These are phyloP conservation scores for Suhomyces xylopsoci DNA, from an alignment of 805 yeast species.

Conservation along the genomic window DNA sequence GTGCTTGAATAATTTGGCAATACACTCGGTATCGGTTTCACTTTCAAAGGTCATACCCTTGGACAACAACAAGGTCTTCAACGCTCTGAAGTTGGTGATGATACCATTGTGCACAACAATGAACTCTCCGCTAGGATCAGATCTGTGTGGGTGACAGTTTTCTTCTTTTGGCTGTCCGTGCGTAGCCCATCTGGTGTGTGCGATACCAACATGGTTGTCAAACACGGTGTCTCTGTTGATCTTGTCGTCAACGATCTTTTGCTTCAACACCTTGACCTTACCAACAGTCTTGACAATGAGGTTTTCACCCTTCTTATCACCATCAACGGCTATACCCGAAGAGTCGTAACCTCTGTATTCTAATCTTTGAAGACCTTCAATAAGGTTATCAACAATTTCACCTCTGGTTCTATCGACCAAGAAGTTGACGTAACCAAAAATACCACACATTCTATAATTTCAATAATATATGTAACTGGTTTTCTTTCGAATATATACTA, in stretches of 20 bases:
- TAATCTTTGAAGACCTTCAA: constrained; percentile 79
- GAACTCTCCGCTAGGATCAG: constrained; percentile 80
- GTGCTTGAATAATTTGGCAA: constrained; percentile 92
- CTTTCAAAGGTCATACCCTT: constrained; percentile 84
- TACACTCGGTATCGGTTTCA: constrained; percentile 97
- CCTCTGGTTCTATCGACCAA: constrained; percentile 90
- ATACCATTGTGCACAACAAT: constrained; percentile 97
- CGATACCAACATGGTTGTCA: constrained; percentile 90
- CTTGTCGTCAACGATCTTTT: constrained; percentile 51
- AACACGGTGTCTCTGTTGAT: constrained; percentile 64
- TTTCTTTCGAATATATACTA: background rate
- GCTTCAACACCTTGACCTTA: constrained; percentile 78
- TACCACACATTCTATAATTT: constrained; percentile 57
- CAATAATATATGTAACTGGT: background rate
- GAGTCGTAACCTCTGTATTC: constrained; percentile 99
- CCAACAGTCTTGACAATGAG: constrained; percentile 82
- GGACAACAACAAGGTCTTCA: constrained; percentile 72
- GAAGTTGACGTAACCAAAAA: constrained; percentile 96
- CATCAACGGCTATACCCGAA: constrained; percentile 94
- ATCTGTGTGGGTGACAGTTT: constrained; percentile 96
- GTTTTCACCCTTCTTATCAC: constrained; percentile 70
- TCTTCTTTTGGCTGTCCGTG: constrained; percentile 87
- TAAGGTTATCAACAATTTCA: constrained; percentile 82
- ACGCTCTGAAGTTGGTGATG: constrained; percentile 90
- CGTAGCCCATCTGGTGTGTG: constrained; percentile 99